A percentile compares a stretch with the other conserved stretches of the same genome.
phyloP scores from a whole-genome alignment of 2,329 filamentous ascomycete genomes.

The Sporothrix protearum region DNA sequence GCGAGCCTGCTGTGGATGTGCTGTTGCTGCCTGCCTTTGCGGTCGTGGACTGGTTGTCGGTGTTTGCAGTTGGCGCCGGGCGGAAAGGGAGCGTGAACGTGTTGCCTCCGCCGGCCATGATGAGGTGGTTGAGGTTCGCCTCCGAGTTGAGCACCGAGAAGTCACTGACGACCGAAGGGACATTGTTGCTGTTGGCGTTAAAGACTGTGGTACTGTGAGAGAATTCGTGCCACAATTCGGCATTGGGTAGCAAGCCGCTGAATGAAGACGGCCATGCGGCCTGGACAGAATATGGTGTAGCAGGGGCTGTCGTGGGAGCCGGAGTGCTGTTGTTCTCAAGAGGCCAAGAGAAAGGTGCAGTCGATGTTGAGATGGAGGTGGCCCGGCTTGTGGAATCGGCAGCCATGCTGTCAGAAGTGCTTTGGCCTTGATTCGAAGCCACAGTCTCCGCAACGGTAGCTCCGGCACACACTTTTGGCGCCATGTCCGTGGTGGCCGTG shows the following conservation, averaged over 20 bases:
- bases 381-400: background rate
- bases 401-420: background rate
- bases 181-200: background rate
- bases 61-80: background rate
- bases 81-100: background rate
- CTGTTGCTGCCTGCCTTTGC: background rate
- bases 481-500: no score
- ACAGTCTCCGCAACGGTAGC: background rate
- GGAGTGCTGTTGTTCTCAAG: background rate
- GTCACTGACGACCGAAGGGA: background rate
- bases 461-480: no score
- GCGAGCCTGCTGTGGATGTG: background rate
- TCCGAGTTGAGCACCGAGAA: constrained; percentile 1
- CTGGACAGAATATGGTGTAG: background rate
- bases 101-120: background rate
- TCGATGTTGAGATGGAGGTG: background rate
- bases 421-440: background rate
- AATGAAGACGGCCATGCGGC: background rate
- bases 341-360: background rate
- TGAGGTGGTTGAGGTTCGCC: background rate
- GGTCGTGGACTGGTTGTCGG: no score
- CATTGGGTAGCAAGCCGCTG: background rate
- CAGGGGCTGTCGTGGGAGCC: background rate
- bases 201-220: background rate
- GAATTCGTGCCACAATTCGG: background rate